These are phyloP conservation scores for Kodamaea neixiangensis DNA, from an alignment of 805 yeast species.

Conservation along the genomic window DNA sequence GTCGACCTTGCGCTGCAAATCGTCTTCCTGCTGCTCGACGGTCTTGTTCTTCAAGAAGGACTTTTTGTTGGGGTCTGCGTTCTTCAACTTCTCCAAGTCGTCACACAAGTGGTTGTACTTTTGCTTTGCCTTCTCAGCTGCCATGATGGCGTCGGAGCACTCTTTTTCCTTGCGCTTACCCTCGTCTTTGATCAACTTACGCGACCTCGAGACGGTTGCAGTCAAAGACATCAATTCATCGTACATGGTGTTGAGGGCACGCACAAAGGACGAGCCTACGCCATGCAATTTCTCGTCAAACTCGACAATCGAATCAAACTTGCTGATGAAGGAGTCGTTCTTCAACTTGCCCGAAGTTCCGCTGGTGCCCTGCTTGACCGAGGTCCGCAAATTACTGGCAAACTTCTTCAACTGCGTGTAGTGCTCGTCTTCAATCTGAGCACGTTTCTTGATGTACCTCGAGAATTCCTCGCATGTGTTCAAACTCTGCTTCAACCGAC, in stretches of 20 bases:
- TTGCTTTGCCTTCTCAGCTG: slow-evolving; percentile 85
- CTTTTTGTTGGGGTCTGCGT: slow-evolving; percentile 81
- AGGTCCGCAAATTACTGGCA: slow-evolving; percentile 53
- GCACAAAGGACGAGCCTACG: slow-evolving; percentile 75
- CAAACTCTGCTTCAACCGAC: slow-evolving; percentile 76
- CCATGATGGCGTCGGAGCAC: slow-evolving; percentile 74
- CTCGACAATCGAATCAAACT: slow-evolving; percentile 67
- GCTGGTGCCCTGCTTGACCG: slow-evolving; percentile 39
- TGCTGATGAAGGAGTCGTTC: slow-evolving; percentile 64
- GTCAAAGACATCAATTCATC: slow-evolving; percentile 79
- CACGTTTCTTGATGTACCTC: slow-evolving; percentile 75
- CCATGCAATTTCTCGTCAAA: slow-evolving; percentile 72
- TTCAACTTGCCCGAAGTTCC: slow-evolving; percentile 44
- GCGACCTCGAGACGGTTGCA: slow-evolving; percentile 64
- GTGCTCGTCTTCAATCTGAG: slow-evolving; percentile 76
- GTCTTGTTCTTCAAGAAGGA: slow-evolving; percentile 79
- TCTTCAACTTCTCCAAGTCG: slow-evolving; percentile 80
- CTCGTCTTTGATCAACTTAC: slow-evolving; percentile 81
- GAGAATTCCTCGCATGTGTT: slow-evolving; percentile 84
- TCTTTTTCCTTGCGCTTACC: slow-evolving; percentile 81
- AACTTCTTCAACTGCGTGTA: slow-evolving; percentile 72
- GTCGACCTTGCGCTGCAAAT: slow-evolving; percentile 75
- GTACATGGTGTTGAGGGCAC: slow-evolving; percentile 79
- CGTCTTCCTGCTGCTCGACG: slow-evolving; percentile 88
- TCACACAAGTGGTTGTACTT: slow-evolving; percentile 76